phyloP scores from a whole-genome alignment of 352 stramenopile genomes.

The Phytophthora lateralis region DNA sequence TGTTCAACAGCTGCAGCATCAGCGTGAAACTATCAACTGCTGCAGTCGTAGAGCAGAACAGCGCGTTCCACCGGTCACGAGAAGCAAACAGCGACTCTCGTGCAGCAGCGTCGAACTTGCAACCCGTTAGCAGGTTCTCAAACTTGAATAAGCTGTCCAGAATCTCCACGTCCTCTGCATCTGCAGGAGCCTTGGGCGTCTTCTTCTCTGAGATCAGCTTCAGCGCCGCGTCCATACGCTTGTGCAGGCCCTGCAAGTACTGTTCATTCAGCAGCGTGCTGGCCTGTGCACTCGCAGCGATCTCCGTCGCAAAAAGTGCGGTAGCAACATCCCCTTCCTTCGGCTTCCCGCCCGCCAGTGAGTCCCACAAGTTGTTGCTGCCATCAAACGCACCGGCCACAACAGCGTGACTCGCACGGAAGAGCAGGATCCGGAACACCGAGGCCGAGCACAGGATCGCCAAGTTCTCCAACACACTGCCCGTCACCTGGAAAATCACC shows the following conservation, averaged over 20 bases:
- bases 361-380: slow-evolving; percentile 44
- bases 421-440: slow-evolving; percentile 60
- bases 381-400: slow-evolving; percentile 24
- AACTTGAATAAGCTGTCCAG: slow-evolving; percentile 56
- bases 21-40: slow-evolving; percentile 59
- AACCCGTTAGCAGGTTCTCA: slow-evolving; percentile 47
- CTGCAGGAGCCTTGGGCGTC: slow-evolving; percentile 24
- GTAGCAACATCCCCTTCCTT: slow-evolving; percentile 38
- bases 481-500: slow-evolving; percentile 52
- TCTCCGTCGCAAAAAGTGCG: slow-evolving; percentile 27
- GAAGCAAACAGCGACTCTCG: slow-evolving; percentile 50
- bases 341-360: slow-evolving; percentile 21
- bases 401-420: slow-evolving; percentile 42
- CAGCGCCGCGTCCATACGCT: slow-evolving; percentile 40
- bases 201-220: slow-evolving; percentile 43
- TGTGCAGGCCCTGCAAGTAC: slow-evolving; percentile 41
- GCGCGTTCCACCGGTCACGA: slow-evolving; percentile 45
- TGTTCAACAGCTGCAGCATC: slow-evolving; percentile 58
- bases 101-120: slow-evolving; percentile 42
- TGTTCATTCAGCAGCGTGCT: slow-evolving; percentile 47
- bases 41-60: slow-evolving; percentile 47
- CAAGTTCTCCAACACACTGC: slow-evolving; percentile 51
- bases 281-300: slow-evolving; percentile 26
- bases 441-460: slow-evolving; percentile 45
- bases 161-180: slow-evolving; percentile 49